Conservation (phyloP, 2,329 filamentous ascomycete genomes). For the Colletotrichum sp. region DNA sequence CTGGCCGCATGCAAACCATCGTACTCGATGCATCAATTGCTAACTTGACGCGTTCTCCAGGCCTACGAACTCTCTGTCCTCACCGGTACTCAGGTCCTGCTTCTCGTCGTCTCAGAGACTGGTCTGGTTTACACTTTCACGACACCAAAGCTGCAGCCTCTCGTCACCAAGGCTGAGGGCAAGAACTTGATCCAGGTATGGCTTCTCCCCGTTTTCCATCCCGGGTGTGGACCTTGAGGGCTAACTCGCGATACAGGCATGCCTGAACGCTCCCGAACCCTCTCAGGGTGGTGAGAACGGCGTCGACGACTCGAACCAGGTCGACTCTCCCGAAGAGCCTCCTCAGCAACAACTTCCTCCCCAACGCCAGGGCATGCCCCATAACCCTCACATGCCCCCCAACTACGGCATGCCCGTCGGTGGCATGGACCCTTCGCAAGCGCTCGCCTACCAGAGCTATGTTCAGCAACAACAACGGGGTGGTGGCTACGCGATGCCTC, state of each 20-base stretch:
- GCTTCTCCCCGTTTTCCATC: neutral
- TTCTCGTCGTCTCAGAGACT: slow-evolving; percentile 96
- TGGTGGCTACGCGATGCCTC: slow-evolving; percentile 79
- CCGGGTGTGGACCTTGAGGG: no score
- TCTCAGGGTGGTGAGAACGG: slow-evolving; percentile 81
- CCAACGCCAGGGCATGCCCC: slow-evolving; percentile 70
- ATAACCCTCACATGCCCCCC: slow-evolving; percentile 66
- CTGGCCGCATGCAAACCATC: neutral
- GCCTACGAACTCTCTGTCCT: slow-evolving; percentile 97
- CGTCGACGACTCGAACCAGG: slow-evolving; percentile 75
- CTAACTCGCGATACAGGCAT: slow-evolving; percentile 67
- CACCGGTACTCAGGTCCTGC: slow-evolving; percentile 94
- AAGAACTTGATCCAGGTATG: slow-evolving; percentile 99
- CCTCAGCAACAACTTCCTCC: slow-evolving; percentile 77
- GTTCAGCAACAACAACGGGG: slow-evolving; percentile 73
- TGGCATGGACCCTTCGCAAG: slow-evolving; percentile 77
- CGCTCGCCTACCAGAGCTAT: slow-evolving; percentile 84
- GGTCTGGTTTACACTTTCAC: slow-evolving; percentile 98
- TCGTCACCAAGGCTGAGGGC: slow-evolving; percentile 97
- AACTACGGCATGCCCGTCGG: slow-evolving; percentile 66
- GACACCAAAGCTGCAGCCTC: slow-evolving; percentile 95
- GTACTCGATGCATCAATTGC: neutral
- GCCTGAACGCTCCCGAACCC: slow-evolving; percentile 94
- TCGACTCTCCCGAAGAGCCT: slow-evolving; percentile 92
- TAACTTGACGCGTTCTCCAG: slow-evolving; percentile 48